Base-by-base conservation (phyloP, 345 rosid species). In the Hibiscus syriacus region DNA sequence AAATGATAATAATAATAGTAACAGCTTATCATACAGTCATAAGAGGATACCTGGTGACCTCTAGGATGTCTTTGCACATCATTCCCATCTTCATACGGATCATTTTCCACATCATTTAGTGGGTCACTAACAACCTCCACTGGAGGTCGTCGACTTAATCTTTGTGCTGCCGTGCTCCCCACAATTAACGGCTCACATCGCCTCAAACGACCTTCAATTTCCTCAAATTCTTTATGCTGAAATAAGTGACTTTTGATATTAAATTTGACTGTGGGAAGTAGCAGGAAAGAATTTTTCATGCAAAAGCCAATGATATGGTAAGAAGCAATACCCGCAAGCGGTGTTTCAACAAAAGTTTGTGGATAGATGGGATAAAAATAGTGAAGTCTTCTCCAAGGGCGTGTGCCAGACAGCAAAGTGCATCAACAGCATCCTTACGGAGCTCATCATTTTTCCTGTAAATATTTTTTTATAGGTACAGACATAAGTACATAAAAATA, bases 381-480 rank as follows among this genome's bases (percentile, higher is more conserved):
- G 89, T 87, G 74, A 94, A 94, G 74, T 94, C 99, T 82, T 87
- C 99, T 68, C 99, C 99, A 60, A 94, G 92, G 76, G 98, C 92
- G 84, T 89, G 88, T 63, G 98, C 97, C 80, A 94, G 84, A 80
- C 99, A 89, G 78, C 99, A 94, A 60, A 94, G 90, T 61, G 98
- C 98, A 78, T 94, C 96, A 22, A 94, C 95, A 76, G 95, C 96
- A 82, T 94, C 99, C 74, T 89, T 86, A 50, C 92, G 79, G n/a
- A 94, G 84, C 74, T 94, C 99, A 73, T 85, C 95, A 79, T 80
- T 85, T 77, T 86, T 91, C 80, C 99, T 94, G 84, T 25, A 66
- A 75, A 71, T 38, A 62, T 10, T 17, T 16, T 48, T 48, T 45
- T 45, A 64, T 5, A 39, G 23, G 32, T 3, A 38, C 14, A 50